Base-by-base conservation (phyloP, 352 stramenopile genomes). In the Phytophthora tubulina region DNA sequence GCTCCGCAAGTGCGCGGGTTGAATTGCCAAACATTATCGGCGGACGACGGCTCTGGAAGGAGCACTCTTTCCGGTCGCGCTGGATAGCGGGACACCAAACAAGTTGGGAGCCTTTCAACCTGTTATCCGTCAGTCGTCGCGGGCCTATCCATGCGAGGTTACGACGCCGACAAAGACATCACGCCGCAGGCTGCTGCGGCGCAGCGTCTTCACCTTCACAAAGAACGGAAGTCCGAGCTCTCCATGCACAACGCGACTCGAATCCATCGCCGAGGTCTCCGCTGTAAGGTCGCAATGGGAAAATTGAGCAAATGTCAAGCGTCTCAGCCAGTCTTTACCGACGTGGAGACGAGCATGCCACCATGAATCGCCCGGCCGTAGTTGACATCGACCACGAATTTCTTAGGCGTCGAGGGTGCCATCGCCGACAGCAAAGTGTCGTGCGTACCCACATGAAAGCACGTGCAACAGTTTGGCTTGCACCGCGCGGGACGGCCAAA, bases 101-200 rank as follows among this genome's bases (percentile, higher is more conserved):
- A 59, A 44, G 27, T 32, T 39, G 51, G 59, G 33, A 9, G 50
- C 36, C n/a, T 45, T 63, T 69, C 66, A 64, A 60, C 38, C 46
- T 75, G 61, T 67, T 44, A 75, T 71, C 53, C 27, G 61, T 69
- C 63, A 76, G 56, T 61, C 69, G 63, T 15, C 50, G 10, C 39
- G 35, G 52, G 63, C n/a, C 69, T 76, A 73, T 76, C 69, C 69
- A 66, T 54, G 44, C 63, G 56, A 73, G 14, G 59, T 57, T 56
- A 72, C 69, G 44, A 73, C 33, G 21, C 33, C 21, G 55, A 69
- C 54, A 54, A 54, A 58, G 68, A 67, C 41, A 63, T 76, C 56
- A 62, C 57, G 17, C 33, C 14, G 38, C 36, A 27, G 21, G 21
- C 21, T 27, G 21, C 21, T 27, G 21, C 21, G 21, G 21, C 21